phyloP scores from a whole-genome alignment of 108 stramenopile genomes.

The Nitzschia sp. region DNA sequence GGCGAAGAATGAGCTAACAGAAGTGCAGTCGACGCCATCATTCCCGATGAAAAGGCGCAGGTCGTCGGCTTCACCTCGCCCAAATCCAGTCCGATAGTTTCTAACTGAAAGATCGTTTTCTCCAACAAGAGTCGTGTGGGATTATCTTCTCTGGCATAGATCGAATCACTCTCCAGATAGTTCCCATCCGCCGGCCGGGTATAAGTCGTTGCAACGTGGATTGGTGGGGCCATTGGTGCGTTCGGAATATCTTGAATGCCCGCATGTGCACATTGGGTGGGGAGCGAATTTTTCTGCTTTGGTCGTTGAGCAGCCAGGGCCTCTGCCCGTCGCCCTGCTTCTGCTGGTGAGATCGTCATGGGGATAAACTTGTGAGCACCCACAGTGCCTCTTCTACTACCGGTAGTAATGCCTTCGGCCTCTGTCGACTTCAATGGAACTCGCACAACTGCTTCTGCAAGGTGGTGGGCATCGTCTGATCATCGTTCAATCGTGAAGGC shows the following conservation, averaged over 20 bases:
- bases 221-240: slow-evolving; percentile 73
- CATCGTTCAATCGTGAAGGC: too few species aligned
- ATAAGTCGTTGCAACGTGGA: slow-evolving; percentile 79
- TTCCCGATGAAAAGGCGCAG: slow-evolving; percentile 88
- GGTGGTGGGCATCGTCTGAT: too few species aligned
- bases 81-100: slow-evolving; percentile 32
- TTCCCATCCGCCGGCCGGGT: slow-evolving; percentile 70
- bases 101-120: slow-evolving; percentile 54
- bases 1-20: slow-evolving; percentile 68
- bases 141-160: slow-evolving; percentile 78
- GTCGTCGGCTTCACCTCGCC: slow-evolving; percentile 17
- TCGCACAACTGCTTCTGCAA: too few species aligned
- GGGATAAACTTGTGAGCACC: too few species aligned
- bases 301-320: not conserved
- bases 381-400: too few species aligned
- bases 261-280: slow-evolving; percentile 63
- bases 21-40: slow-evolving; percentile 82
- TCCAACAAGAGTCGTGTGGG: slow-evolving; percentile 78
- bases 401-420: too few species aligned
- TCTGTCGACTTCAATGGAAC: too few species aligned
- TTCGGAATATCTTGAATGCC: slow-evolving; percentile 51
- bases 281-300: not conserved
- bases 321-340: slow-evolving; percentile 14
- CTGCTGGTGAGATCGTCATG: not conserved
- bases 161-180: slow-evolving; percentile 49